Conservation (phyloP, 1,139 yeast species). For the Ogataea hybrid region DNA sequence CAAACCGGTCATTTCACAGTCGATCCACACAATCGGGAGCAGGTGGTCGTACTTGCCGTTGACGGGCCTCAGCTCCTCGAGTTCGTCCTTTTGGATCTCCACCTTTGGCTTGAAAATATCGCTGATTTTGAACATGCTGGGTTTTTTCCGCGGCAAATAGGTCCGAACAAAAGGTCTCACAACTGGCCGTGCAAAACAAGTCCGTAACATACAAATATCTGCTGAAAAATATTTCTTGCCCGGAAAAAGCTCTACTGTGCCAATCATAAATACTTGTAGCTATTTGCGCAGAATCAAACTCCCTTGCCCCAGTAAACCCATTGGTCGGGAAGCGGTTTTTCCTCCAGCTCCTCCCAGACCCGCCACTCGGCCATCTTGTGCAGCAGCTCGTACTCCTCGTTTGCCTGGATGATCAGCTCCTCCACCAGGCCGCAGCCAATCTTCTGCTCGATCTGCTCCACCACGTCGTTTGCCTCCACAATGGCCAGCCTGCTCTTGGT, state of each 20-base stretch:
- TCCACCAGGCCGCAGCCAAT: conserved; percentile 86
- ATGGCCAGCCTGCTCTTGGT: conserved; percentile 68
- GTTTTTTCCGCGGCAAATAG: background rate
- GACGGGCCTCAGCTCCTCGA: conserved; percentile 1
- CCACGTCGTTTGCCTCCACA: conserved; percentile 62
- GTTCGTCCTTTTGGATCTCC: background rate
- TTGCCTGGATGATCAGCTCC: conserved; percentile 79
- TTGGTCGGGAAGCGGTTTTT: conserved; percentile 68
- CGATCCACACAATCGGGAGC: conserved; percentile 74
- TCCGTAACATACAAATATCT: background rate
- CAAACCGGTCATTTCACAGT: conserved; percentile 93
- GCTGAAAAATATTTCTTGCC: background rate
- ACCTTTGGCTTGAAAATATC: conserved; percentile 1
- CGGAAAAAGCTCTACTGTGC: background rate
- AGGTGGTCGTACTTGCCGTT: conserved; percentile 16
- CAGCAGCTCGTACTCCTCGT: conserved; percentile 73
- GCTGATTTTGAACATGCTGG: conserved; percentile 3
- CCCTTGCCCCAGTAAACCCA: conserved; percentile 71
- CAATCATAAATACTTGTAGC: too few relatives aligned
- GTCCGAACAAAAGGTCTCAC: background rate
- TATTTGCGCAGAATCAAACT: conserved; percentile 32
- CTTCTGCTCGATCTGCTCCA: conserved; percentile 66
- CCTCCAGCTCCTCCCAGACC: conserved; percentile 64
- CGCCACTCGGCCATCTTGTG: conserved; percentile 67
- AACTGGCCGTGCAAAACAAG: background rate